Base-by-base conservation (phyloP, 1,284 basidiomycete genomes). In the Amylostereum chailletii region DNA sequence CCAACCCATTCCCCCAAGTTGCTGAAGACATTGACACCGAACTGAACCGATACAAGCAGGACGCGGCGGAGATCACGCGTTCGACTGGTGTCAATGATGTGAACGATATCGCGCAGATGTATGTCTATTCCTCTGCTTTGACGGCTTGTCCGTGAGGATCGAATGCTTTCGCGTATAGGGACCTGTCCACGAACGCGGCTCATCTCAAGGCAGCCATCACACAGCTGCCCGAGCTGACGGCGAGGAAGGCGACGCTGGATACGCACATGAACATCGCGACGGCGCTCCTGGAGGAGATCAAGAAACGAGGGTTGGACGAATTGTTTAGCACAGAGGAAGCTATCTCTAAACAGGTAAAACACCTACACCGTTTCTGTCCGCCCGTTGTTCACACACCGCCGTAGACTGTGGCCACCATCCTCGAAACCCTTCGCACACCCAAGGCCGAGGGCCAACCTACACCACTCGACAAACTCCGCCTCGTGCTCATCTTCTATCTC, bases 201-300 rank as follows among this genome's bases (percentile, higher is more conserved):
- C 90, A 99, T 66, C 74, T 99, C 48, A 99, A 98, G 71, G 94
- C 92, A 0, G 96, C 96, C 2, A 97, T 99, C 63, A 99, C 95
- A 0, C 93, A 94, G 51, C 75, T 99, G n/a, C 96, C 96, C 1
- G 95, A 99, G 65, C 74, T 99, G 42, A 98, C 95, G 2, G 94
- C 95, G 19, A 80, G 96, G 42, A 99, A 99, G 61, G 86, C 92
- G 43, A 95, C 91, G 1, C 78, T 99, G 34, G 96, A 99, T 65
- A 94, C 95, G 1, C 95, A 99, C 58, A 99, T 99, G 94, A 98
- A 99, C 69, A 97, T 99, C 50, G 96, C 96, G 34, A 98, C 95
- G 2, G 87, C 95, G 5, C 71, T 99, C 10, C 71, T 99, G 32
- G 94, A 96, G 64, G 86, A 97, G 26, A 98, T 99, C 73, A 98